Base-by-base conservation (phyloP, 306 rosid species). In the Trifolium pratense region DNA sequence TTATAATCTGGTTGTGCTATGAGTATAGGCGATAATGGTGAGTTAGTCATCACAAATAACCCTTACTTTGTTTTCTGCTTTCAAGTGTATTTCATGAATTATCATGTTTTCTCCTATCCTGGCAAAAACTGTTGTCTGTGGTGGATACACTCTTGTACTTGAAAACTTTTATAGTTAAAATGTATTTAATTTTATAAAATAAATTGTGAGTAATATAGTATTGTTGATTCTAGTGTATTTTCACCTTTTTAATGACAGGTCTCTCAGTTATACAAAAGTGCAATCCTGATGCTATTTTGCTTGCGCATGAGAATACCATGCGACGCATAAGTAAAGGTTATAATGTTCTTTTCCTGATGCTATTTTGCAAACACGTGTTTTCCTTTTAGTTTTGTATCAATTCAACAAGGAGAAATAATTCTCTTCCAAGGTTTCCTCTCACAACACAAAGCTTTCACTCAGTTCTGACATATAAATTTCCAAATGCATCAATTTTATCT, bases 231-330 rank as follows among this genome's bases (percentile, higher is more conserved):
- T 51, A 43, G 77, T 40, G 40, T 67, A 53, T 49, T 23, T 18
- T 75, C 46, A 68, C 61, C 65, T 20, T 57, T 73, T 66, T 26
- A 26, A 39, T 75, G 73, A 32, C 97, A 92, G 98, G 98, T 81
- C 96, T 90, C 68, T 84, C 96, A 29, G 85, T 87, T 60, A 81
- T 92, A 79, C 97, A 92, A 78, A 87, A 80, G 77, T 84, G 77
- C 91, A 90, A 90, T 73, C 98, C 98, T 49, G 86, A 90, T 62
- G 90, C 96, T 57, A 86, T 68, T 49, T 61, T 90, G 82, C 67
- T 92, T 59, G 95, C 91, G 17, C 97, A 92, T 74, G 90, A 87
- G 74, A 90, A 90, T 77, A 90, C 98, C 65, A 83, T 87, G 90
- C 82, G 52, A 5, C 89, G 88, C 80, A 84, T 92, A 60, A 84